A percentile compares a stretch with the other conserved stretches of the same genome.
Evolutionary conservation across 192 early-diverging fungal genomes (phyloP).

Genomic region (Pilobolus umbonatus): DNA sequence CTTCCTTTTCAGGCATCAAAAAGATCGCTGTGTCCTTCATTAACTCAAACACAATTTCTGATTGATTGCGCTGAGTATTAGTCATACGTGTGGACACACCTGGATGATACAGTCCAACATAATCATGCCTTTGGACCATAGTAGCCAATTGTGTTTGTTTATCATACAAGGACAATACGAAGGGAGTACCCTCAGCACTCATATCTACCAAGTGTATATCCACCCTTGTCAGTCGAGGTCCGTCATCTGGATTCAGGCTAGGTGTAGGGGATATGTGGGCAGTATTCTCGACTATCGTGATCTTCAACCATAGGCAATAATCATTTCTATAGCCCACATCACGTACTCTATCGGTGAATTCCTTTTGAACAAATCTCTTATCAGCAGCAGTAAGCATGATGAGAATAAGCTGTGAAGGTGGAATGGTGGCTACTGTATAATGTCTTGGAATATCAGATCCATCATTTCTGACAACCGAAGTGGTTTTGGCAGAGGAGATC

Average conservation of each 20-base stretch:
- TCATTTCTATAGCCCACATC: neutral
- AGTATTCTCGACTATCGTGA: conserved; percentile 12
- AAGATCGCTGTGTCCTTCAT: conserved; percentile 17
- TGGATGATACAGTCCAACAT: conserved; percentile 21
- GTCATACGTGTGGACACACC: neutral
- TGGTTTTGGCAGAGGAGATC: neutral
- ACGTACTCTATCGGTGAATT: conserved; percentile 7
- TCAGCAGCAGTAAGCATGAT: conserved; percentile 9
- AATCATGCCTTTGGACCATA: conserved; percentile 17
- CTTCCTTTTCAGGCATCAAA: conserved; percentile 25
- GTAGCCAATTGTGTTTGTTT: conserved; percentile 2
- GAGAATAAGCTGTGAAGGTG: conserved; percentile 7
- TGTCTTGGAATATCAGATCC: neutral
- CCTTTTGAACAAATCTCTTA: conserved; percentile 5
- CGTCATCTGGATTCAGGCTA: neutral
- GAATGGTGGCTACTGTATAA: conserved; percentile 4
- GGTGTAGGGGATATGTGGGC: conserved; percentile 5
- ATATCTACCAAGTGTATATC: conserved; percentile 17
- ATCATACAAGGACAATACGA: conserved; percentile 19
- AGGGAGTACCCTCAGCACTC: neutral
- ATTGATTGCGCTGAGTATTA: neutral
- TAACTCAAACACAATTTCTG: conserved; percentile 13
- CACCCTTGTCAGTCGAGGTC: neutral
- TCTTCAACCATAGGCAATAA: conserved; percentile 18
- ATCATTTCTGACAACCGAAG: neutral